Base-by-base conservation (phyloP, 2,329 filamentous ascomycete species). In the Xylariaceae sp. region DNA sequence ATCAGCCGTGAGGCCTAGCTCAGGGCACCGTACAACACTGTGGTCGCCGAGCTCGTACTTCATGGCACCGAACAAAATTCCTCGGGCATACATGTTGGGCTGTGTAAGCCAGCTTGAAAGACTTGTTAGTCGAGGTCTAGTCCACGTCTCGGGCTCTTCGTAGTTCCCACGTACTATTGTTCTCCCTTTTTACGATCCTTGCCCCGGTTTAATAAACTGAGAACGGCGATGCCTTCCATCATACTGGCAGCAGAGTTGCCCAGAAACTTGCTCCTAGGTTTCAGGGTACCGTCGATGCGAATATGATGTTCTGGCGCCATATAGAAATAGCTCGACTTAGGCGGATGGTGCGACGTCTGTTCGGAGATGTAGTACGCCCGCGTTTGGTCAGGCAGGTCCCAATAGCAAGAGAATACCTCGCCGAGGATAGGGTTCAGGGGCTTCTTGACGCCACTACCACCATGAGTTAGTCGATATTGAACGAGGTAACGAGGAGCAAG, bases 301-400 rank as follows among this genome's bases (percentile, higher is more conserved):
- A 99, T 96, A 70, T 96, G 80, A 70, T 98, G 91, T 52, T 96
- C 87, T 2, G 95, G 95, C 0, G 91, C 93, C 88, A 96, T 93
- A 78, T 96, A 99, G 74, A 99, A 99, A 79, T 99, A 99, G 75
- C 92, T 96, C 45, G 93, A 98, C 78, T 99, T 99, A 23, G 95
- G 95, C 29, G 95, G 95, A 71, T 99, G 95, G 73, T 99, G 95
- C 23, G 93, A 98, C 1, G 95, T 99, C 75, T 99, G 95, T 75
- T 99, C 95, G 46, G 93, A 87, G 65, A 99, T 91, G 77, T 99
- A 99, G 78, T 96, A 99, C 60, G 90, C 93, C 64, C 85, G 87
- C 29, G 91, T 96, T 18, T 87, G 81, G 74, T 96, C 89, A 14
- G 88, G 84, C 61, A 96, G 88, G 65, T 97, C 90, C 95, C 95